Evolutionary conservation across 352 stramenopile genomes (phyloP), one percentile per base, ranked within the genome.

Genomic region (Phytophthora citricola): DNA sequence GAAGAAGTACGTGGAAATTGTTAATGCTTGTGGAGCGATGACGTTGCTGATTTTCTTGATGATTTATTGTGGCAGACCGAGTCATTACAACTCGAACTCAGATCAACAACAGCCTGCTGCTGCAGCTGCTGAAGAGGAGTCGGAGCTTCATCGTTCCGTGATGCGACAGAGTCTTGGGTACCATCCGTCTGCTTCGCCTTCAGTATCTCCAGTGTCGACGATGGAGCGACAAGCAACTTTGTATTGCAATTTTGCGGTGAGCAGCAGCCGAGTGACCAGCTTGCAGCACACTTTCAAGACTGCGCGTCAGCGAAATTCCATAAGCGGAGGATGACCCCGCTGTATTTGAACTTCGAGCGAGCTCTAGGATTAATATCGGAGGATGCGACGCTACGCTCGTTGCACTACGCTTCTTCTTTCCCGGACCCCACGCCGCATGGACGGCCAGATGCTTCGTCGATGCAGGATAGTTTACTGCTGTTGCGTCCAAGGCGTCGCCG

Each of bases 331-430:
- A 63, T 67, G 24, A 90, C 83, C 0, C 50, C 79, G 22, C 55
- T 95, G 41, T 93, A 87, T 49, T 44, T 52, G 26, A 79, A 79
- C 24, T 93, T 93, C 59, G 77, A 93, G 34, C 69, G 83, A 10
- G 79, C 91, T 52, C 65, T 92, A 10, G 71, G 66, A 10, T 15
- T 91, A 8, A 71, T 95, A 38, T 92, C 86, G 0, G 82, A 92
- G 48, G 85, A 95, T 46, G 29, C 56, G 17, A 81, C 82, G 1
- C 55, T 92, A 17, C 75, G 85, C 17, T 81, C 80, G 9, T 47
- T 93, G 39, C 88, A 95, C 22, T 95, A 93, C 36, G 86, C 86
- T 10, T 76, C 83, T 3, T 84, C 85, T 27, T 92, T 87, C 40
- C 73, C 79, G 0, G 83, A 92, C 15, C 71, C 69, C 1, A 82